Conservation (phyloP, 1,139 yeast species). For the Candida albicans region DNA sequence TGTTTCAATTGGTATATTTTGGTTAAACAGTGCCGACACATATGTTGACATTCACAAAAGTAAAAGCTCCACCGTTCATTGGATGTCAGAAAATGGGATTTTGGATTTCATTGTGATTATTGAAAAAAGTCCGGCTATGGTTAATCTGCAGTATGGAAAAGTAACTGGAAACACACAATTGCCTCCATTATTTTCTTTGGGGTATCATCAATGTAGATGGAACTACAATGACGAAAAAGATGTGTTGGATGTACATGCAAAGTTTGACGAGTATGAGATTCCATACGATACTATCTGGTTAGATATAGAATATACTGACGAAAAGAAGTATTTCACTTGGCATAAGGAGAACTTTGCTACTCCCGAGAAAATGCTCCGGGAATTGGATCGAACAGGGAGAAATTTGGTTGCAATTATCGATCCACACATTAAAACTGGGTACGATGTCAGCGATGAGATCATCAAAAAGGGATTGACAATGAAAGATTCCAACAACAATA, state of each 20-base stretch:
- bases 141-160: conserved; percentile 62
- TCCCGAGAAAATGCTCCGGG: conserved; percentile 64
- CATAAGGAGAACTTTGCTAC: conserved; percentile 69
- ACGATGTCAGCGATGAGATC: conserved; percentile 59
- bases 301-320: conserved; percentile 88
- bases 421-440: conserved; percentile 81
- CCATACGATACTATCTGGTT: conserved; percentile 96
- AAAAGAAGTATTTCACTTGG: conserved; percentile 92
- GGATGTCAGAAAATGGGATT: conserved; percentile 92
- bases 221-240: conserved; percentile 88
- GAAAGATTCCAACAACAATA: conserved; percentile 38
- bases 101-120: conserved; percentile 73
- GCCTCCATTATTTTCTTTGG: conserved; percentile 82
- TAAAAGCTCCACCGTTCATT: conserved; percentile 57
- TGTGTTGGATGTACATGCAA: conserved; percentile 64
- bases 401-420: conserved; percentile 84
- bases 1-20: conserved; percentile 73
- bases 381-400: conserved; percentile 70
- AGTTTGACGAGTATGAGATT: conserved; percentile 71
- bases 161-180: conserved; percentile 74
- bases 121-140: conserved; percentile 59
- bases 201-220: conserved; percentile 98
- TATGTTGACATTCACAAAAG: conserved; percentile 68
- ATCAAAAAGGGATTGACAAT: conserved; percentile 36
- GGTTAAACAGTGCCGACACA: conserved; percentile 94